phyloP scores from a whole-genome alignment of 2,329 filamentous ascomycete genomes.

The Cercospora sesami region DNA sequence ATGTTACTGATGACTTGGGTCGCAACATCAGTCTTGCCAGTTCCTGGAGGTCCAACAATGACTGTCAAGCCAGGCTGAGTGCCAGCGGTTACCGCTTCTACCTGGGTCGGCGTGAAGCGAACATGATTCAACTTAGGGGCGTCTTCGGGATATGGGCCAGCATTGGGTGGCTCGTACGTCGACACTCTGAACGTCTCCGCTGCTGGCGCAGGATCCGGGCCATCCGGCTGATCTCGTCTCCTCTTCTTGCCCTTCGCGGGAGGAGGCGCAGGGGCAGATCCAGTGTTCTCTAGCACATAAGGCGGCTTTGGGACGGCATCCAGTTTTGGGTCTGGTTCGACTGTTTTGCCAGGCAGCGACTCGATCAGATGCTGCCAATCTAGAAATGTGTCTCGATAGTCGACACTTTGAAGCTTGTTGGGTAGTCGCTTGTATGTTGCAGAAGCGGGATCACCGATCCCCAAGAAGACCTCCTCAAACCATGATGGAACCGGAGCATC shows the following conservation, averaged over 20 bases:
- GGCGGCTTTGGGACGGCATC: conserved; percentile 78
- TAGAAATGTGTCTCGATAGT: conserved; percentile 92
- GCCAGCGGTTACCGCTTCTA: conserved; percentile 90
- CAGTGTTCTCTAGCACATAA: conserved; percentile 69
- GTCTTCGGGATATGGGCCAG: conserved; percentile 85
- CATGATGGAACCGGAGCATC: conserved; percentile 84
- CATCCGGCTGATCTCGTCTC: conserved; percentile 72
- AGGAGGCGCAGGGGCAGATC: conserved; percentile 49
- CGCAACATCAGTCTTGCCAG: conserved; percentile 97
- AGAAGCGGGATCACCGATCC: conserved; percentile 87
- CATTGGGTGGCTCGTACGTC: conserved; percentile 85
- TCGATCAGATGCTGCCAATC: conserved; percentile 93
- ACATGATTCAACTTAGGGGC: conserved; percentile 77
- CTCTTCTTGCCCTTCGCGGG: conserved; percentile 74
- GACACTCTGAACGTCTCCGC: conserved; percentile 75
- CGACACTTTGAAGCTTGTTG: conserved; percentile 74
- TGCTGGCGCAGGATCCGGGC: conserved; percentile 57
- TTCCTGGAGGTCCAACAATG: conserved; percentile 91
- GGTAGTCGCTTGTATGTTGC: conserved; percentile 82
- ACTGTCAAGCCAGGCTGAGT: conserved; percentile 92
- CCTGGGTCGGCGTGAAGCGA: conserved; percentile 86
- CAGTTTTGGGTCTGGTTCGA: conserved; percentile 74
- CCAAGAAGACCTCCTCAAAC: conserved; percentile 96
- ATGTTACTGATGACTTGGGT: conserved; percentile 99
- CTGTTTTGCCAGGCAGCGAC: conserved; percentile 80